phyloP scores from a whole-genome alignment of 495 filamentous ascomycete species.

The Trichodelitschia bisporula region DNA sequence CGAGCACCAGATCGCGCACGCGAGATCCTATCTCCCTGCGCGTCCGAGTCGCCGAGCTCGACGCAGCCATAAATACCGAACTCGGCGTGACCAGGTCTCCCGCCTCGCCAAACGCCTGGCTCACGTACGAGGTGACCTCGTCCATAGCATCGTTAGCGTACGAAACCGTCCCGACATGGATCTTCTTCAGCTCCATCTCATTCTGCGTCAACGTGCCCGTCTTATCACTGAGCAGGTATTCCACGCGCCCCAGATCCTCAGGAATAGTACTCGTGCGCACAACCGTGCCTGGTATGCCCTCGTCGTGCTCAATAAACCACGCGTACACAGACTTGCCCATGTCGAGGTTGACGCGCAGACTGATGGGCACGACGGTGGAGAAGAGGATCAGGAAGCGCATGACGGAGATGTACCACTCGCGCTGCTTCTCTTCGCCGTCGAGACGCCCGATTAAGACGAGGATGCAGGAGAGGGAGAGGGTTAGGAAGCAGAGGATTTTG shows the following conservation, averaged over 20 bases:
- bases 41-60: slow-evolving; percentile 42
- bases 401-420: slow-evolving; percentile 80
- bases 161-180: slow-evolving; percentile 91
- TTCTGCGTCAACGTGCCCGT: slow-evolving; percentile 95
- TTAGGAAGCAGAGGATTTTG: slow-evolving; percentile 83
- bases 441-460: slow-evolving; percentile 86
- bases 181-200: slow-evolving; percentile 97
- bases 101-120: slow-evolving; percentile 44
- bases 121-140: slow-evolving; percentile 67
- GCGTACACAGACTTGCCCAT: slow-evolving; percentile 94
- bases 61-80: slow-evolving; percentile 25
- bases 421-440: slow-evolving; percentile 40
- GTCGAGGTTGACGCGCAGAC: slow-evolving; percentile 83
- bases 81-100: slow-evolving; percentile 45
- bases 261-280: slow-evolving; percentile 94
- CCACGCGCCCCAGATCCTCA: slow-evolving; percentile 84
- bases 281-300: slow-evolving; percentile 71
- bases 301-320: slow-evolving; percentile 78
- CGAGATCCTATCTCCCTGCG: slow-evolving; percentile 80
- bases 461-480: slow-evolving; percentile 60
- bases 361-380: slow-evolving; percentile 95
- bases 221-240: slow-evolving; percentile 93
- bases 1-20: slow-evolving; percentile 73
- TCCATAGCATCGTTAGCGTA: slow-evolving; percentile 98
- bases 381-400: slow-evolving; percentile 95